Evolutionary conservation across 306 rosid genomes (phyloP), one percentile per base, ranked within the genome.

Genomic region (Amphicarpaea edgeworthii): DNA sequence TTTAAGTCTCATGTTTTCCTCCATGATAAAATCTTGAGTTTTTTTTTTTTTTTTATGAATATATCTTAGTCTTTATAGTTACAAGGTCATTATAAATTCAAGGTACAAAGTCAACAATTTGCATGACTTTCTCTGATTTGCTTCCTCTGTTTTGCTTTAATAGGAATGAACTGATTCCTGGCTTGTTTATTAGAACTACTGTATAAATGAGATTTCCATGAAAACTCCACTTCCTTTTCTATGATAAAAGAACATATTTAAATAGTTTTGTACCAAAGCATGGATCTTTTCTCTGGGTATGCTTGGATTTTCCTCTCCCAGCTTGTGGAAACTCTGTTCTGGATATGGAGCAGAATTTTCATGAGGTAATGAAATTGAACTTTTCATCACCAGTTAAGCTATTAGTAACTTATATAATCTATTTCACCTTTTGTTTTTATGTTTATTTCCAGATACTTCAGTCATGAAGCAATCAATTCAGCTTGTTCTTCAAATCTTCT

Each of bases 241-340:
- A 78, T 86, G 87, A 86, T 16, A 34, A 32, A n/a, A 3, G 15
- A 0, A 15, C 20, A 6, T 58, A 24, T 50, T 78, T 55, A 65
- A 68, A 60, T 68, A 28, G 8, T 53, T 65, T 72, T 75, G 20
- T 55, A 28, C 23, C 51, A 34, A 73, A 81, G 79, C 12, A 77
- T 82, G 82, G 79, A 66, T 53, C 70, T 64, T 23, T 66, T 81
- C 32, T 63, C 80, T 57, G 72, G 81, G 53, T 78, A 78, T 72
- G 73, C 80, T 72, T 86, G 83, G 68, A 61, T 79, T 70, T 81
- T 84, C 61, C 37, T 85, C 69, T 86, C 89, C 21, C 72, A 86
- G 42, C 76, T 89, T 17, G 65, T 81, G 68, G 49, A 54, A 51
- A 34, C 82, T 75, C 77, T 92, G 77, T 69, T 88, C 72, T 60